Evolutionary conservation across 345 rosid genomes (phyloP).

Genomic region (Bruguiera parviflora): DNA sequence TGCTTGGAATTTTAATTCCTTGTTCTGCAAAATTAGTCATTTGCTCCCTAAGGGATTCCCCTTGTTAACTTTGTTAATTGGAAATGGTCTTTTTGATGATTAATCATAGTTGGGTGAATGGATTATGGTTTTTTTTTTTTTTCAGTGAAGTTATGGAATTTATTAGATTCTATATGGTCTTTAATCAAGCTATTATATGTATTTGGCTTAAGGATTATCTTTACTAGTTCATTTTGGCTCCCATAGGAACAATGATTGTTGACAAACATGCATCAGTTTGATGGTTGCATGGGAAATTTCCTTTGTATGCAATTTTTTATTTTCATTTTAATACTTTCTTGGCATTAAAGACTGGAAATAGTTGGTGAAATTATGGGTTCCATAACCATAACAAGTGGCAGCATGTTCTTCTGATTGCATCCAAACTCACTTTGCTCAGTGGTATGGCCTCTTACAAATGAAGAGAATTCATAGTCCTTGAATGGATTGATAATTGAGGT

Average conservation of each 20-base stretch:
- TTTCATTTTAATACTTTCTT: background rate
- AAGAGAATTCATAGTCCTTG: too few relatives aligned
- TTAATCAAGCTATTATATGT: too few relatives aligned
- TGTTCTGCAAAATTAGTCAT: background rate
- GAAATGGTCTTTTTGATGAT: background rate
- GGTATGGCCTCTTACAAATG: too few relatives aligned
- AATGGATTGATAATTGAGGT: too few relatives aligned
- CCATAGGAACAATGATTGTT: background rate
- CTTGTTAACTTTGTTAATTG: background rate
- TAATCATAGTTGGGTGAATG: background rate
- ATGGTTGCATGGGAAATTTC: background rate
- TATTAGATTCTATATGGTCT: too few relatives aligned
- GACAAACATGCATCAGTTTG: background rate
- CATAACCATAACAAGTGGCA: background rate
- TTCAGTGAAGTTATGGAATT: too few relatives aligned
- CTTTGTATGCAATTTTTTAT: background rate
- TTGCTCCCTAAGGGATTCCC: background rate
- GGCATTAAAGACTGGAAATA: background rate
- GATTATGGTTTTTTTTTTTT: too few relatives aligned
- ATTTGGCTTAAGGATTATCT: too few relatives aligned
- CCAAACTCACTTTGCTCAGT: background rate
- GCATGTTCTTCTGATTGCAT: background rate
- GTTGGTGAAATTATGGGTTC: background rate
- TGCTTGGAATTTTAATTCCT: background rate
- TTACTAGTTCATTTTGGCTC: too few relatives aligned